Conservation (phyloP, 331 rosid species). For the Phaseolus coccineus region DNA sequence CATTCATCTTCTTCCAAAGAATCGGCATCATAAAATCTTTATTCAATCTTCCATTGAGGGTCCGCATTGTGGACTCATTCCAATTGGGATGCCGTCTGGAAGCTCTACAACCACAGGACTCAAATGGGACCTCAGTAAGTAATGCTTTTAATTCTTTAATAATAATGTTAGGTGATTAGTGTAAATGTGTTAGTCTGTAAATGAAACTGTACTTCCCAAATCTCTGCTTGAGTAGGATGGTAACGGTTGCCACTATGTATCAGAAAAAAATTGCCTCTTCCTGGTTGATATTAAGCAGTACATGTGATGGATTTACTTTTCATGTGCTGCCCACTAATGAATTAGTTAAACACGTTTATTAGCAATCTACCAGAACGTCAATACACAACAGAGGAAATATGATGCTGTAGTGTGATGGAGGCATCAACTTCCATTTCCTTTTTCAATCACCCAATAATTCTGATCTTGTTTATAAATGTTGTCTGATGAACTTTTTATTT, state of each 20-base stretch:
- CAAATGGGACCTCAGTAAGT: conserved; percentile 92
- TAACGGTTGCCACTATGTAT: conserved; percentile 9
- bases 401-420: conserved; percentile 20
- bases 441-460: conserved; percentile 19
- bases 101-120: conserved; percentile 91
- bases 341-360: neutral
- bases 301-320: conserved; percentile 11
- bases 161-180: conserved; percentile 16
- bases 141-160: conserved; percentile 35
- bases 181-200: conserved; percentile 17
- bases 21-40: conserved; percentile 69
- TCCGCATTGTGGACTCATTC: conserved; percentile 95
- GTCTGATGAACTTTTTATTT: conserved; percentile 35
- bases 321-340: neutral
- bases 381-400: neutral
- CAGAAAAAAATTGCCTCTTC: neutral
- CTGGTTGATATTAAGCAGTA: conserved; percentile 18
- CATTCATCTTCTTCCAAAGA: conserved; percentile 82
- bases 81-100: conserved; percentile 84
- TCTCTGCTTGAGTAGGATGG: neutral
- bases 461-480: conserved; percentile 25
- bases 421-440: neutral
- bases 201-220: conserved; percentile 1
- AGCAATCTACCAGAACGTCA: conserved; percentile 20
- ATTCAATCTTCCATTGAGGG: conserved; percentile 83